Percentiles rank a stretch among this genome's conserved stretches.
These are phyloP conservation scores for Fusarium mangiferae DNA, from an alignment of 2,329 filamentous ascomycete genomes.

Conservation along the genomic window DNA sequence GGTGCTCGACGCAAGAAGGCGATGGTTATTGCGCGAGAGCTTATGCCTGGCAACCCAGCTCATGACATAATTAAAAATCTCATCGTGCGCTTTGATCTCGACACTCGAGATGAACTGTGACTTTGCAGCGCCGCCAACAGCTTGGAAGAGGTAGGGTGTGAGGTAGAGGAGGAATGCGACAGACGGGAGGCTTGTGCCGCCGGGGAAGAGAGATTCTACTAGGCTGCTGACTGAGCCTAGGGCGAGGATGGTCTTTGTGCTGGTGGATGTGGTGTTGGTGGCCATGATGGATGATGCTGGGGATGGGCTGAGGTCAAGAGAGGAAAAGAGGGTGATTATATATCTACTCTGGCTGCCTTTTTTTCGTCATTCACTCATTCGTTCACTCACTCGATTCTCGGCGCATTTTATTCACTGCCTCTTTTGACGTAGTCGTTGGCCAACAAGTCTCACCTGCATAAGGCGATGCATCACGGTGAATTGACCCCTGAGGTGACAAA, in stretches of 20 bases:
- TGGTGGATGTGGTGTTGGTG: background rate
- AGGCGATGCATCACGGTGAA: background rate
- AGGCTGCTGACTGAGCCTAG: background rate
- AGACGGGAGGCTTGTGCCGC: background rate
- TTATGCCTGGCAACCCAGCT: conserved; percentile 21
- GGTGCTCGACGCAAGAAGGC: conserved; percentile 21
- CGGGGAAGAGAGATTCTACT: conserved; percentile 4
- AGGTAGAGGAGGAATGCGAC: background rate
- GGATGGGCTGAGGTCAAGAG: background rate
- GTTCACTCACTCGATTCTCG: background rate
- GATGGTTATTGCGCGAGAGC: conserved; percentile 22
- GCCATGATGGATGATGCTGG: background rate
- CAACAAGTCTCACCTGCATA: conserved; percentile 2
- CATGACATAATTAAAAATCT: conserved; percentile 29
- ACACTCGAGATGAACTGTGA: conserved; percentile 19
- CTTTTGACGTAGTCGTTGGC: background rate
- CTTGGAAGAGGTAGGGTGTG: conserved; percentile 3
- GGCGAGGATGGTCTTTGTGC: background rate
- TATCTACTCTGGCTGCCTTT: background rate
- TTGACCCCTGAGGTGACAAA: background rate
- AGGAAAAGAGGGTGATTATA: background rate
- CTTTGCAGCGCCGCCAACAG: background rate
- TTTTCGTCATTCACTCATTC: background rate
- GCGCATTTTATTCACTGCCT: background rate
- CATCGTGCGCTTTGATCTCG: conserved; percentile 22